phyloP scores from a whole-genome alignment of 345 rosid genomes.

The Eucalyptus sp. region DNA sequence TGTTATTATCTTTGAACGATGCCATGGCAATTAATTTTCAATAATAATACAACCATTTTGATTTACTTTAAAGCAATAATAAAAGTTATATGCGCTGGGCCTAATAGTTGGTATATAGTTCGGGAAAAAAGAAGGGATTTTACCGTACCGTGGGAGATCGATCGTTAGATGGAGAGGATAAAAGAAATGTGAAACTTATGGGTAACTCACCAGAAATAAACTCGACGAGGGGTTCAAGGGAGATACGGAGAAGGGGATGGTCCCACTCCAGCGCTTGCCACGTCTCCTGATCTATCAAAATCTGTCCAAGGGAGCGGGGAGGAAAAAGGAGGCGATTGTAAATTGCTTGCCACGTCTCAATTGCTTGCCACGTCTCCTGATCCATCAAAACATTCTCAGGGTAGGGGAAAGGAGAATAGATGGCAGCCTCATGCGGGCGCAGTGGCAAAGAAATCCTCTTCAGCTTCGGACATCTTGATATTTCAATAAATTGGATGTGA shows the following conservation, averaged over 20 bases:
- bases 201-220: neutral
- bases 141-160: neutral
- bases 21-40: accelerated
- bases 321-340: neutral
- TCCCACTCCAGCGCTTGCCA: neutral
- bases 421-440: accelerated
- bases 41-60: too few relatives aligned
- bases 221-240: neutral
- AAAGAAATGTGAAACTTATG: neutral
- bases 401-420: too few relatives aligned
- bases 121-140: too few relatives aligned
- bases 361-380: too few relatives aligned
- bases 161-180: neutral
- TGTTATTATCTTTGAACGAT: too few relatives aligned
- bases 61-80: accelerated
- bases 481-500: neutral
- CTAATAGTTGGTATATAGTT: too few relatives aligned
- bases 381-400: too few relatives aligned
- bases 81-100: accelerated
- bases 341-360: too few relatives aligned
- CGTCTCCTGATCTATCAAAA: accelerated
- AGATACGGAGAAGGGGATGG: accelerated
- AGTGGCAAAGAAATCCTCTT: neutral
- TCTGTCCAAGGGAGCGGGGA: neutral
- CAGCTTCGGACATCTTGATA: neutral